Percentiles rank a stretch among this genome's conserved stretches.
phyloP scores from a whole-genome alignment of 306 rosid genomes.

The Comarum palustre region DNA sequence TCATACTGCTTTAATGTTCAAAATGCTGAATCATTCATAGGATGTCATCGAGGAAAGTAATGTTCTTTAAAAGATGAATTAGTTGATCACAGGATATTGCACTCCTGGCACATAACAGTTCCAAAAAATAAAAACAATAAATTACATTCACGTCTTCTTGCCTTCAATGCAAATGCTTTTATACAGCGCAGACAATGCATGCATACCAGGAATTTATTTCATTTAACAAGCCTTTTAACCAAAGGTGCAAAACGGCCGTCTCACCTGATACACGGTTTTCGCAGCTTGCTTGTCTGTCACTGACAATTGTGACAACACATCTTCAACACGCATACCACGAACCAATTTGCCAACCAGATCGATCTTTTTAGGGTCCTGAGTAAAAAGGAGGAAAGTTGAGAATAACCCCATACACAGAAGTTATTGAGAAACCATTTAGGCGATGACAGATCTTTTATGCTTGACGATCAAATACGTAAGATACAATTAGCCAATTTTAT shows the following conservation, averaged over 20 bases:
- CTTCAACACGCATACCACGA: slow-evolving; percentile 98
- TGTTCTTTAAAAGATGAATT: not conserved
- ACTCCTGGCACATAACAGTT: not conserved
- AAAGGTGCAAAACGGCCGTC: slow-evolving; percentile 17
- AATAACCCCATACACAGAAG: not conserved
- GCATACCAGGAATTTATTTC: not conserved
- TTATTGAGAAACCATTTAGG: not conserved
- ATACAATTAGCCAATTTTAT: not conserved
- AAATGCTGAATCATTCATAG: not conserved
- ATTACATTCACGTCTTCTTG: not conserved
- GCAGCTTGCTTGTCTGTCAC: slow-evolving; percentile 80
- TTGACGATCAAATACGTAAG: not conserved
- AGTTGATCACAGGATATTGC: not conserved
- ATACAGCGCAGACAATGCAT: not conserved
- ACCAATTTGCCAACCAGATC: slow-evolving; percentile 90
- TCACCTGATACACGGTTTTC: slow-evolving; percentile 81
- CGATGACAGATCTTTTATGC: not conserved
- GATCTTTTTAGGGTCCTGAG: slow-evolving; percentile 59
- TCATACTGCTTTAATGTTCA: not conserved
- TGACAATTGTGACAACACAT: slow-evolving; percentile 84
- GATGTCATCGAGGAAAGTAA: not conserved
- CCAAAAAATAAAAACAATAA: not conserved
- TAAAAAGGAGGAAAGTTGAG: not conserved
- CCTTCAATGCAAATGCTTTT: not conserved
- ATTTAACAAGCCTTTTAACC: not conserved